These are phyloP conservation scores for Hibiscus trionum DNA, from an alignment of 345 rosid species.

Conservation along the genomic window DNA sequence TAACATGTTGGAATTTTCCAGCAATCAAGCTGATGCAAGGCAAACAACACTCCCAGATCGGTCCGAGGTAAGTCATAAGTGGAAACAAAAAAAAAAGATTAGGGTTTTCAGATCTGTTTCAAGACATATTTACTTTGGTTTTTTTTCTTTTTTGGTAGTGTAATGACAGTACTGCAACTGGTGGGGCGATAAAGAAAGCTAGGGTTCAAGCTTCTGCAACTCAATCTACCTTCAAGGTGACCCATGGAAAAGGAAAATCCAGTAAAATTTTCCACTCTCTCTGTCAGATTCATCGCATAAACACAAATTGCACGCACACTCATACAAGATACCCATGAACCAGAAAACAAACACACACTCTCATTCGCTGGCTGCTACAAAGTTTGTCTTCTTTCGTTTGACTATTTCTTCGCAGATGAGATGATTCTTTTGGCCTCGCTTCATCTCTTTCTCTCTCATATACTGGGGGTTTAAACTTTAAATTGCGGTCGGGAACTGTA, in stretches of 20 bases:
- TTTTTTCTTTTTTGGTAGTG: conserved; percentile 35
- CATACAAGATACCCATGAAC: conserved; percentile 19
- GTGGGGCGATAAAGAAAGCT: conserved; percentile 83
- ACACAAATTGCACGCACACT: conserved; percentile 28
- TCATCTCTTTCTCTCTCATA: conserved; percentile 1
- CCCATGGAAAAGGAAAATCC: not conserved
- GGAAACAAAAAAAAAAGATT: not conserved
- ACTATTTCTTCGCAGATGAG: conserved; percentile 44
- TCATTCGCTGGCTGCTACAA: conserved; percentile 27
- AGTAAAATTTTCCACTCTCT: conserved; percentile 6
- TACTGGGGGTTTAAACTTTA: not conserved
- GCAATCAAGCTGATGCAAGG: conserved; percentile 40
- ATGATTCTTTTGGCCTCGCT: conserved; percentile 38
- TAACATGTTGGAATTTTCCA: conserved; percentile 65
- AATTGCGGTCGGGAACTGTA: too few relatives aligned
- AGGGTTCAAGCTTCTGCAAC: conserved; percentile 75
- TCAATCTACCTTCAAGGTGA: conserved; percentile 76
- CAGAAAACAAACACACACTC: conserved; percentile 38
- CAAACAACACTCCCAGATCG: conserved; percentile 62
- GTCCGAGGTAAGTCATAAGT: conserved; percentile 43
- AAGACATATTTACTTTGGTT: not conserved
- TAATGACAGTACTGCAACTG: conserved; percentile 52
- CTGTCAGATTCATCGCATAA: conserved; percentile 17
- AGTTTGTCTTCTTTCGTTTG: conserved; percentile 45
- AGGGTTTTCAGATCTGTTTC: conserved; percentile 9